Base-by-base conservation (phyloP, 495 filamentous ascomycete species). In the Daldinia loculata region DNA sequence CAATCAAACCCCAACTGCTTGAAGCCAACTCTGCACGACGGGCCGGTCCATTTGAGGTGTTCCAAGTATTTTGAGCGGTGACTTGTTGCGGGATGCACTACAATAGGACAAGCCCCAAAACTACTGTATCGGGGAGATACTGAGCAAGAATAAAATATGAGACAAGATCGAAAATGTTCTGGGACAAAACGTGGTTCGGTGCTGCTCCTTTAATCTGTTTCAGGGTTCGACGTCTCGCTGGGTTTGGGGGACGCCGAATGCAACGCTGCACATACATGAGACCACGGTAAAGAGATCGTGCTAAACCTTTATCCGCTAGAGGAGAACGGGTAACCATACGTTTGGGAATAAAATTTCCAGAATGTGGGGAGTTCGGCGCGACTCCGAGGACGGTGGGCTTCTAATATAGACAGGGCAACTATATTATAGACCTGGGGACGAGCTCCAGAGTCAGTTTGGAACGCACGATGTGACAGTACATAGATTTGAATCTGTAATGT, bases 141-240 rank as follows among this genome's bases (percentile, higher is more conserved):
- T 34, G 53, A 36, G 53, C 8, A 19, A 56, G 26, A 56, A 30
- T 32, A 32, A 51, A 52, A 39, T 60, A 63, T 74, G 71, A 71
- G 71, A 74, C 71, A 67, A 71, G 59, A 63, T 53, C 38, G 61
- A 67, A 64, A 64, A 59, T 60, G 63, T 48, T 51, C 66, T 66
- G 71, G 71, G 61, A 70, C 64, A 70, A 67, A 74, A 74, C 71
- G 71, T 70, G 71, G 71, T 71, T 70, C 71, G 67, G 71, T 67
- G 67, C 71, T 67, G 67, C 71, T 74, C 71, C 71, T 74, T 74
- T 74, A 74, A 74, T 74, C 67, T 70, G 71, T 70, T 70, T 74
- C 71, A 70, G 67, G 63, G 71, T 70, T 74, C 67, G 71, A 74
- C 48, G 48, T 67, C 52, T 67, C 52, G 71, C 67, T 70, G 67